Evolutionary conservation across 352 stramenopile species (phyloP).

Genomic region (Globisporangium carolinianum): DNA sequence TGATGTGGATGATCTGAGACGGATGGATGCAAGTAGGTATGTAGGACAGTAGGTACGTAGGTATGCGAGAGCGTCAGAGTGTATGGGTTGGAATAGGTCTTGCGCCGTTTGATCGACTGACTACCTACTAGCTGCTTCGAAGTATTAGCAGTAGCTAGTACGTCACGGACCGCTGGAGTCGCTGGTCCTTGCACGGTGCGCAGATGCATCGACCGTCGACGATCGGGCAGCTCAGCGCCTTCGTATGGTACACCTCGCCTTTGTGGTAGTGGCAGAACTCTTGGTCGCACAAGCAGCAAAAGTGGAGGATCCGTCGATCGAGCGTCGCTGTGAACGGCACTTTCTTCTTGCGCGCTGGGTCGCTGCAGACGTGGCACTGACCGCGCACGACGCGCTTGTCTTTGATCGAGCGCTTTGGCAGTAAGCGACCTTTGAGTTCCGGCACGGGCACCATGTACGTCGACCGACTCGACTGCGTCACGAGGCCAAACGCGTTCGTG

Average conservation of each 20-base stretch:
- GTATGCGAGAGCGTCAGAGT: too few species aligned
- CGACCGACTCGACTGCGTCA: slow-evolving; percentile 68
- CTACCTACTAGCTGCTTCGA: not conserved
- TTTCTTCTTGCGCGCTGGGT: slow-evolving; percentile 55
- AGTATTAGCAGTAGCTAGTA: slow-evolving; percentile 15
- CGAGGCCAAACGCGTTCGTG: slow-evolving; percentile 73
- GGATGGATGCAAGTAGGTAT: too few species aligned
- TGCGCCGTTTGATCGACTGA: not conserved
- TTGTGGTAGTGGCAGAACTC: slow-evolving; percentile 85
- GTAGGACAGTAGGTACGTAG: too few species aligned
- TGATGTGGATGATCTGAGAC: slow-evolving; percentile 82
- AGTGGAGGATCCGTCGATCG: slow-evolving; percentile 71
- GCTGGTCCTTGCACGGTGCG: slow-evolving; percentile 55
- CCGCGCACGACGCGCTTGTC: slow-evolving; percentile 37
- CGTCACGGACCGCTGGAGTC: slow-evolving; percentile 44
- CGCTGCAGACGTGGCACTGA: slow-evolving; percentile 72
- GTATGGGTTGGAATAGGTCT: too few species aligned
- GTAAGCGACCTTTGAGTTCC: slow-evolving; percentile 59
- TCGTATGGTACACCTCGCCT: slow-evolving; percentile 69
- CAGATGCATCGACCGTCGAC: slow-evolving; percentile 77
- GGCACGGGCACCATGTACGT: slow-evolving; percentile 83
- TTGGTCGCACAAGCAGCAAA: slow-evolving; percentile 70
- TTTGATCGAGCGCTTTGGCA: slow-evolving; percentile 30
- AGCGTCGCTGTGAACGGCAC: slow-evolving; percentile 58
- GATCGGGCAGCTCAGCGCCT: slow-evolving; percentile 69